Conservation (phyloP, 352 stramenopile species). For the Pythium sp. region DNA sequence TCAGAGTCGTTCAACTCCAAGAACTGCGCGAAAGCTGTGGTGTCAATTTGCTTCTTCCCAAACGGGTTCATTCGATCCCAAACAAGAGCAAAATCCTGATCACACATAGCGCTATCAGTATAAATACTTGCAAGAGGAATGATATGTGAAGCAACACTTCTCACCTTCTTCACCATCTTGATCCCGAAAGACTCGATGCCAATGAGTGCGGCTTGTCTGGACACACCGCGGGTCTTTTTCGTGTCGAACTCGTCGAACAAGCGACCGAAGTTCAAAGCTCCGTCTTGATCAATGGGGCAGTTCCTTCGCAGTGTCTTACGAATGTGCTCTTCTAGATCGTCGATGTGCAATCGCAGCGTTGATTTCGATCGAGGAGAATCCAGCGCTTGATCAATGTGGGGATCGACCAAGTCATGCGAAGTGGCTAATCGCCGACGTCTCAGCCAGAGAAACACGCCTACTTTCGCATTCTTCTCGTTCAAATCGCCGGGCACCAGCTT, state of each 20-base stretch:
- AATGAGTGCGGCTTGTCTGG: constrained; percentile 39
- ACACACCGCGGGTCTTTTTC: constrained; percentile 56
- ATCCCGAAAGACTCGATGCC: constrained; percentile 71
- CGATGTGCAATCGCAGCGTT: constrained; percentile 49
- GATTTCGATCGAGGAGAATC: constrained; percentile 40
- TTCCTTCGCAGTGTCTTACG: constrained; percentile 63
- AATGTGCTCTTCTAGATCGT: constrained; percentile 69
- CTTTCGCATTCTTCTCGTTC: constrained; percentile 56
- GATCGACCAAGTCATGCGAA: constrained; percentile 54
- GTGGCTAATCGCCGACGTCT: constrained; percentile 33
- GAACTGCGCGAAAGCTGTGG: constrained; percentile 55
- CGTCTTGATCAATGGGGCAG: constrained; percentile 76
- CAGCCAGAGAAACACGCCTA: constrained; percentile 69
- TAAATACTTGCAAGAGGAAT: not conserved
- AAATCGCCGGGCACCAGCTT: constrained; percentile 68
- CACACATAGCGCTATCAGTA: constrained; percentile 2
- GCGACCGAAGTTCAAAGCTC: constrained; percentile 64
- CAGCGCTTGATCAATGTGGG: constrained; percentile 29
- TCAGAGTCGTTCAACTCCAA: constrained; percentile 74
- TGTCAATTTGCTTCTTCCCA: constrained; percentile 52
- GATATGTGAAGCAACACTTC: not conserved
- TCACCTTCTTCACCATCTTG: constrained; percentile 75
- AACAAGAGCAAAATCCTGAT: constrained; percentile 56
- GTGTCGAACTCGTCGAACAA: constrained; percentile 77
- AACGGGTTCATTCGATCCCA: constrained; percentile 76